Conservation (phyloP, 257 asterid species). For the Anisodus acutangulus region DNA sequence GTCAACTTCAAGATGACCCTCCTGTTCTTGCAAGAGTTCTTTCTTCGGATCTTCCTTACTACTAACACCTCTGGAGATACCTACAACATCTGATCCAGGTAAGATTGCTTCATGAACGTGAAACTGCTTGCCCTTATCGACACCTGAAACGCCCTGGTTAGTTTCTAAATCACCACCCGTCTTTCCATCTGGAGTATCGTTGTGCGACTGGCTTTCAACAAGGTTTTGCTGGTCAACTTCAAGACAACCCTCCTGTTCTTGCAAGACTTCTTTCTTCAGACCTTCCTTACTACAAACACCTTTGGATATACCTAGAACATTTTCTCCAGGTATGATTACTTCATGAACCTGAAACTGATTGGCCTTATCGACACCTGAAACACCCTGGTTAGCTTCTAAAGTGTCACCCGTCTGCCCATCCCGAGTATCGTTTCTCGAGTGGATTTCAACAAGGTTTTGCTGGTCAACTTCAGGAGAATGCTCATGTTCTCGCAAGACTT, state of each 20-base stretch:
- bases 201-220: not conserved
- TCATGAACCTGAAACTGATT: not conserved
- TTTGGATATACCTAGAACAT: not conserved
- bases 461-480: not conserved
- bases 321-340: not conserved
- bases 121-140: not conserved
- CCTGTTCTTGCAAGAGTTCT: not conserved
- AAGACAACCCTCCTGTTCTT: not conserved
- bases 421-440: not conserved
- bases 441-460: not conserved
- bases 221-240: not conserved
- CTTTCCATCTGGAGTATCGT: not conserved
- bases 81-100: not conserved
- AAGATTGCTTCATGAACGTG: constrained; percentile 1
- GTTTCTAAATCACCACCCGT: not conserved
- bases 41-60: constrained; percentile 25
- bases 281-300: not conserved
- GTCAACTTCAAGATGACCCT: constrained; percentile 5
- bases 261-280: not conserved
- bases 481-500: not conserved
- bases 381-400: not conserved
- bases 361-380: not conserved
- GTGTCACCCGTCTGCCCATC: not conserved
- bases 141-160: constrained; percentile 18
- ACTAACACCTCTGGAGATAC: not conserved